Evolutionary conservation across 768 basidiomycete species (phyloP).

Genomic region (Auricularia auricula-judae): DNA sequence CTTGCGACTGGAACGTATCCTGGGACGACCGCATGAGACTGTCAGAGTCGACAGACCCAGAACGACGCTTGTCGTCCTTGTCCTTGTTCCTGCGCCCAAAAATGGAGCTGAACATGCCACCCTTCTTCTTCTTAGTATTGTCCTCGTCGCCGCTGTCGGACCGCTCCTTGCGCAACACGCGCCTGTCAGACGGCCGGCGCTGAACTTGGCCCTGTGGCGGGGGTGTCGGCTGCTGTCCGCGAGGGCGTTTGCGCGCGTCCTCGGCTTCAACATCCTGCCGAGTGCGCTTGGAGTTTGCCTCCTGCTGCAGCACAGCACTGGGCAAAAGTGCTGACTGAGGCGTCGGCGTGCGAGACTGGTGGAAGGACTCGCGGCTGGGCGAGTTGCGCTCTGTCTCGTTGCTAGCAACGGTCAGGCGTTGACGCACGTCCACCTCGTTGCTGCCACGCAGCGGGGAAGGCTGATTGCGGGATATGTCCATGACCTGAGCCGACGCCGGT

Average conservation of each 20-base stretch:
- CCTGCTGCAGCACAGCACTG: constrained; percentile 23
- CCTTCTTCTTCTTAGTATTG: constrained; percentile 34
- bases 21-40: constrained; percentile 31
- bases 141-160: constrained; percentile 19
- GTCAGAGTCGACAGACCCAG: constrained; percentile 23
- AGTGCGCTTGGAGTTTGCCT: constrained; percentile 4
- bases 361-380: constrained; percentile 16
- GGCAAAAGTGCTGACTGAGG: constrained; percentile 21
- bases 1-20: not conserved
- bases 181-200: not conserved
- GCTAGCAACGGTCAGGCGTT: not conserved
- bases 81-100: constrained; percentile 27
- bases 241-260: constrained; percentile 25
- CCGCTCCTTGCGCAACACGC: constrained; percentile 31
- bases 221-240: not conserved
- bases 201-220: not conserved
- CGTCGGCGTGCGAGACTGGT: constrained; percentile 8
- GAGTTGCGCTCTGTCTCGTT: not conserved
- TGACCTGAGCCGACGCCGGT: constrained; percentile 19
- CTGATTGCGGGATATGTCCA: constrained; percentile 25
- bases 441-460: constrained; percentile 31
- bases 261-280: constrained; percentile 31
- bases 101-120: constrained; percentile 20
- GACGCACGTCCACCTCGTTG: not conserved
- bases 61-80: constrained; percentile 35